Percentiles rank a stretch among this genome's conserved stretches.
phyloP scores from a whole-genome alignment of 192 early-diverging fungal species.

The Coemansia sp. region DNA sequence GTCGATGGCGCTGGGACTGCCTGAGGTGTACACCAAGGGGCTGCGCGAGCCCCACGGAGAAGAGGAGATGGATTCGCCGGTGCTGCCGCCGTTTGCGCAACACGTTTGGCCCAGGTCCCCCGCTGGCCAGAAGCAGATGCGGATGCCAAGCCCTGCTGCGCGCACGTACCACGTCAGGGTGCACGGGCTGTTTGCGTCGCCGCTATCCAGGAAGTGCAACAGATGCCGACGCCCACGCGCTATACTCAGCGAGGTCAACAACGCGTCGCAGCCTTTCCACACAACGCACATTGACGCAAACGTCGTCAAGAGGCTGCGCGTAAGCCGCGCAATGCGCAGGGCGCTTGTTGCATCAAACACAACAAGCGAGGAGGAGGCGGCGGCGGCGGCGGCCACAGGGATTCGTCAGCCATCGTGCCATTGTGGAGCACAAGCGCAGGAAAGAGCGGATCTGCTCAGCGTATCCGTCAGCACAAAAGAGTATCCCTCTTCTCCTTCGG shows the following conservation, averaged over 20 bases:
- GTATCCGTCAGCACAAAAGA: neutral
- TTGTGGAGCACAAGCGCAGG: neutral
- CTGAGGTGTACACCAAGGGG: neutral
- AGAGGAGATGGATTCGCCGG: neutral
- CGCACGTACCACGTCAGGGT: slow-evolving; percentile 15
- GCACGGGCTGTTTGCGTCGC: slow-evolving; percentile 10
- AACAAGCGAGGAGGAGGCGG: neutral
- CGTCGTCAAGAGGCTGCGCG: neutral
- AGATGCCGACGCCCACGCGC: neutral
- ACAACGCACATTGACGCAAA: slow-evolving; percentile 2
- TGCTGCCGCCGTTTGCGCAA: neutral
- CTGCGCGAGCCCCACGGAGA: neutral
- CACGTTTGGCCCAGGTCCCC: neutral
- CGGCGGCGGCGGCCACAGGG: neutral
- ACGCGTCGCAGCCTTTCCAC: too few species aligned
- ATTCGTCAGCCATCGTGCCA: slow-evolving; percentile 1
- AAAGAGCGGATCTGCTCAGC: neutral
- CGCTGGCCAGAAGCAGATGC: neutral
- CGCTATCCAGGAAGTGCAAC: neutral
- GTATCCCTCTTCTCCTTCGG: neutral
- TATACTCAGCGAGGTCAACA: neutral
- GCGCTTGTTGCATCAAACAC: slow-evolving; percentile 2
- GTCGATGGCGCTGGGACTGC: neutral
- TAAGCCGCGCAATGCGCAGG: slow-evolving; percentile 3
- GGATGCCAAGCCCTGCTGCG: neutral